Percentiles rank a stretch among this genome's conserved stretches.
These are phyloP conservation scores for Metschnikowia drakensbergensis DNA, from an alignment of 805 yeast genomes.

Conservation along the genomic window DNA sequence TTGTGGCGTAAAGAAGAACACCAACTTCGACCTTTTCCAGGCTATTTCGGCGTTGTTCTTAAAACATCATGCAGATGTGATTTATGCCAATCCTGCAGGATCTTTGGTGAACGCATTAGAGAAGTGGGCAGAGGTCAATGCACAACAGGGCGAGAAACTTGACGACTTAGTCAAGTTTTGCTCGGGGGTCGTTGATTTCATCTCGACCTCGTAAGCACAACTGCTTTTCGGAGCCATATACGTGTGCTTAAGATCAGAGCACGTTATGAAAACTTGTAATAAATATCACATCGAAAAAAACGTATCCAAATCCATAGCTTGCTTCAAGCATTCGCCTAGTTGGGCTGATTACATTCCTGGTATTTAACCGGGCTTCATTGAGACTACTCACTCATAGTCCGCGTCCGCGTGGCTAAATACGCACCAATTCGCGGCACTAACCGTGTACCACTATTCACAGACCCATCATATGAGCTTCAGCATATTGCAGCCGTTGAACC, in stretches of 20 bases:
- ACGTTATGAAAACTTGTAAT: background rate
- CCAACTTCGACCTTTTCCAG: slow-evolving; percentile 72
- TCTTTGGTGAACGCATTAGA: slow-evolving; percentile 44
- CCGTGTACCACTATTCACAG: background rate
- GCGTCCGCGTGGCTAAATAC: background rate
- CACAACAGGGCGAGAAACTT: slow-evolving; percentile 42
- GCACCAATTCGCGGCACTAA: slow-evolving; percentile 3
- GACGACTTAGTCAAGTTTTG: slow-evolving; percentile 75
- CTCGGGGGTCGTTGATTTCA: slow-evolving; percentile 68
- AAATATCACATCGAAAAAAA: background rate
- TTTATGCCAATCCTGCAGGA: slow-evolving; percentile 39
- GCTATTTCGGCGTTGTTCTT: slow-evolving; percentile 75
- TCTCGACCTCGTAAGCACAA: slow-evolving; percentile 22
- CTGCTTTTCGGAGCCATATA: background rate
- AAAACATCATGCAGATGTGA: slow-evolving; percentile 77
- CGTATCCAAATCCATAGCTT: too few relatives aligned
- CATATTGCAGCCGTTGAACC: slow-evolving; percentile 34
- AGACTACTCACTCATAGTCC: background rate
- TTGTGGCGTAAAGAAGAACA: slow-evolving; percentile 51
- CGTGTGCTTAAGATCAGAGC: too few relatives aligned
- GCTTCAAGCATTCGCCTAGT: too few relatives aligned
- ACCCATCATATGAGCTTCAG: slow-evolving; percentile 34
- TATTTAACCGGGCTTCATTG: background rate
- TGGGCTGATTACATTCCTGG: too few relatives aligned
- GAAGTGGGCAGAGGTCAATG: slow-evolving; percentile 46